A percentile compares a stretch with the other conserved stretches of the same genome.
These are phyloP conservation scores for Amanita fuliginea DNA, from an alignment of 768 basidiomycete species.

Conservation along the genomic window DNA sequence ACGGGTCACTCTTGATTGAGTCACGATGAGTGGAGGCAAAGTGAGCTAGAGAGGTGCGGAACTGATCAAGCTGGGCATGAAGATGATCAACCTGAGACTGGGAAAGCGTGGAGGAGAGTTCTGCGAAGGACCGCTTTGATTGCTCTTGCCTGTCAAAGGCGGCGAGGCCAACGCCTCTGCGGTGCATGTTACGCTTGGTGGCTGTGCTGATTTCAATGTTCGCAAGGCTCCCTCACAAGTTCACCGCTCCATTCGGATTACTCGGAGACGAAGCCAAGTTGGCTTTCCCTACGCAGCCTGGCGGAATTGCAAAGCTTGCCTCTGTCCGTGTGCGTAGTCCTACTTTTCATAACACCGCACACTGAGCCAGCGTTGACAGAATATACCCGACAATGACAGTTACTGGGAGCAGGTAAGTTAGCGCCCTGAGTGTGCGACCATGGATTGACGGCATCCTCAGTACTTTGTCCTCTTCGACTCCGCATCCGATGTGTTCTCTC, in stretches of 20 bases:
- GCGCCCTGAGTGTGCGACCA: background rate
- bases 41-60: constrained; percentile 65
- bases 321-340: constrained; percentile 51
- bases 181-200: constrained; percentile 36
- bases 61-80: constrained; percentile 71
- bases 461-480: constrained; percentile 83
- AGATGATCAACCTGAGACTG: constrained; percentile 68
- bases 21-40: constrained; percentile 82
- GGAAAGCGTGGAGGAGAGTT: constrained; percentile 72
- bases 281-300: constrained; percentile 73
- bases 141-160: constrained; percentile 85
- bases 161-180: constrained; percentile 79
- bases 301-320: constrained; percentile 68
- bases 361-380: constrained; percentile 26
- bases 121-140: constrained; percentile 69
- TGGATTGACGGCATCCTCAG: constrained; percentile 23
- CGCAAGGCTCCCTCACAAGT: constrained; percentile 57
- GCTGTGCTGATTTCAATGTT: constrained; percentile 35
- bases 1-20: constrained; percentile 73
- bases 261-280: constrained; percentile 84
- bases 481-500: constrained; percentile 82
- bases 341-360: background rate
- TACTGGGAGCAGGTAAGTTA: constrained; percentile 82
- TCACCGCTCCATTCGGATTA: constrained; percentile 67
- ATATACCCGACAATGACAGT: constrained; percentile 62